Evolutionary conservation across 768 basidiomycete genomes (phyloP).

Genomic region (Tremella mesenterica): DNA sequence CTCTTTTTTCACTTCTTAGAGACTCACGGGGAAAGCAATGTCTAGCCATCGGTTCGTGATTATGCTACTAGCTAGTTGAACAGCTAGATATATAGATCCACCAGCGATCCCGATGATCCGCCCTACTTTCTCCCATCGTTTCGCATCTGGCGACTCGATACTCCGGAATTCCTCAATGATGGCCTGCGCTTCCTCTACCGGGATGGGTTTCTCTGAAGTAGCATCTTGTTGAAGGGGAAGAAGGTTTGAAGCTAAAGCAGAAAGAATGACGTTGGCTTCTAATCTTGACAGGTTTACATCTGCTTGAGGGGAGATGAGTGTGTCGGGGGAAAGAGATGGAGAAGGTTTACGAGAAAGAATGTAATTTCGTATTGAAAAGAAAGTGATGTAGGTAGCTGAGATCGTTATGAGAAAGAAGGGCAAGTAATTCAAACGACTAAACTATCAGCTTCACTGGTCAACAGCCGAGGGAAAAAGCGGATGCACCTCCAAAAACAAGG

Average conservation of each 20-base stretch:
- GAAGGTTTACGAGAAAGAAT: background rate
- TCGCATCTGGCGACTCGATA: background rate
- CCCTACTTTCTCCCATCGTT: constrained; percentile 14
- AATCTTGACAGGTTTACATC: constrained; percentile 23
- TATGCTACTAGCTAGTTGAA: constrained; percentile 12
- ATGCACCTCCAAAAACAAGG: constrained; percentile 22
- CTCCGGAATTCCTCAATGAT: constrained; percentile 18
- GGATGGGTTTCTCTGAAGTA: background rate
- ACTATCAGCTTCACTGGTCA: background rate
- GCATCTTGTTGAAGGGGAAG: constrained; percentile 1
- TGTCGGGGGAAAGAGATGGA: constrained; percentile 5
- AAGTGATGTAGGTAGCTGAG: background rate
- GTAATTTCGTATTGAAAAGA: constrained; percentile 1
- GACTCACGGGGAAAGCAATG: constrained; percentile 26
- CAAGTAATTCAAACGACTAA: constrained; percentile 21
- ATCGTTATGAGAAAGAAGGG: constrained; percentile 13
- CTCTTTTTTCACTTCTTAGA: background rate
- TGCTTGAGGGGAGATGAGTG: constrained; percentile 19
- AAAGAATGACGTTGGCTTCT: constrained; percentile 30
- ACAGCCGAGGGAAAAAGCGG: background rate
- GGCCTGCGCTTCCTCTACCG: constrained; percentile 16
- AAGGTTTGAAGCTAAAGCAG: constrained; percentile 22
- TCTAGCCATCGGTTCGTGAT: constrained; percentile 11
- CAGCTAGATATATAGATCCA: constrained; percentile 16
- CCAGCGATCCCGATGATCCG: constrained; percentile 20